Evolutionary conservation across 2,329 filamentous ascomycete genomes (phyloP), one percentile per base, ranked within the genome.

Genomic region (Colletotrichum sp.): DNA sequence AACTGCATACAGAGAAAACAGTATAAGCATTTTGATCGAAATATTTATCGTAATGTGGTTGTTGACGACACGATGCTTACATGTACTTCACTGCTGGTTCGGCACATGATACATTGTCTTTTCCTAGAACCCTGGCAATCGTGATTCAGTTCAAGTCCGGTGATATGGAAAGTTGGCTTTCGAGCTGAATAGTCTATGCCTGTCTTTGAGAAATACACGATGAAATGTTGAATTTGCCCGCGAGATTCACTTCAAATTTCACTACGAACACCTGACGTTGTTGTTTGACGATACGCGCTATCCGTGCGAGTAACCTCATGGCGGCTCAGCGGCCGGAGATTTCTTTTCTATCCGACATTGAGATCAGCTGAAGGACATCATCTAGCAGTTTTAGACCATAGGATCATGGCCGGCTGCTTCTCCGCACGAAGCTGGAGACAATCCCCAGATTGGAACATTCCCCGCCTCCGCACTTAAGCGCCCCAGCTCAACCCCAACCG

Each of bases 381-480:
- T 34, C 13, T 22, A 63, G 19, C 30, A 49, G 19, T 32, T 30
- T 55, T 39, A 29, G 22, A 16, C n/a, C 19, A 22, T 27, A n/a
- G 22, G 4, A 52, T 25, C 7, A 44, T 30, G 27, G 27, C n/a
- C 27, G 15, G 4, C 16, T 7, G 19, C 13, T 75, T 72, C 68
- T 66, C 36, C 69, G 62, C 72, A 65, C 44, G 25, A 62, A 70
- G 65, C 63, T 68, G 27, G 52, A 72, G 64, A 55, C n/a, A 2
- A 44, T 62, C 64, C 25, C 39, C 64, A 59, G 34, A 30, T 72
- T 25, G 32, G 63, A 22, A 34, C 49, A 16, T 64, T 29, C 69
- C 64, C 69, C 59, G 63, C 70, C 73, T 69, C 55, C 69, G 67
- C 73, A 44, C 72, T 76, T 76, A 73, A 27, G 69, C 73, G 57